Evolutionary conservation across 257 asterid species (phyloP), one percentile per base, ranked within the genome.

Genomic region (Nicotiana noctiflora): DNA sequence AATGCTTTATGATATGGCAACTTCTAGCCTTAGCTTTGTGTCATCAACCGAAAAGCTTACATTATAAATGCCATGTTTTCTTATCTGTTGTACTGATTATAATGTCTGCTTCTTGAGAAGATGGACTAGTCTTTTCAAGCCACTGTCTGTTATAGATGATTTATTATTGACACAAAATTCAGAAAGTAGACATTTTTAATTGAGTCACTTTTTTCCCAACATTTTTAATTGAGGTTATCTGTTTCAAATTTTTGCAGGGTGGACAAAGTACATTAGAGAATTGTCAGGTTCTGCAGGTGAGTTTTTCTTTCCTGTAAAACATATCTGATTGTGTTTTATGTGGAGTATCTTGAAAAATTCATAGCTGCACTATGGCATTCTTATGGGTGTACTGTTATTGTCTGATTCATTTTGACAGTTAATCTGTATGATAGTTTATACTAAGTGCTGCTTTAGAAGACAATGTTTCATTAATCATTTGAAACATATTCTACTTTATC

Each of bases 211-310:
- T 29, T 29, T 29, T 29, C 32, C 32, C 32, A 29, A 32, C 37
- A 32, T 5, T 32, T 32, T 32, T 32, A 10, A 65, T 52, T 40
- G 66, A 31, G 40, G 59, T 65, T 31, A 68, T 34, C 15, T 65
- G 23, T 77, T 82, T 60, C 65, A 44, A 56, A 60, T 79, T 18
- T 86, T 76, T 85, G 85, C 92, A 95, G 98, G 99, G 99, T 61
- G 98, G 98, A 59, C 83, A 92, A 84, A 95, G 99, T 92, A 95
- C 98, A 31, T 88, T 95, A 86, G 97, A 93, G 25, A 95, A 95
- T 79, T 95, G 99, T 57, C 98, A 95, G 81, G 98, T 95, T 86
- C 89, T 95, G 88, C 99, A 93, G 98, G 98, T 93, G 89, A 68
- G 34, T n/a, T 52, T 15, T 17, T 80, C 17, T 44, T 76, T 40